These are phyloP conservation scores for Spathaspora boniae DNA, from an alignment of 805 yeast species.

Conservation along the genomic window DNA sequence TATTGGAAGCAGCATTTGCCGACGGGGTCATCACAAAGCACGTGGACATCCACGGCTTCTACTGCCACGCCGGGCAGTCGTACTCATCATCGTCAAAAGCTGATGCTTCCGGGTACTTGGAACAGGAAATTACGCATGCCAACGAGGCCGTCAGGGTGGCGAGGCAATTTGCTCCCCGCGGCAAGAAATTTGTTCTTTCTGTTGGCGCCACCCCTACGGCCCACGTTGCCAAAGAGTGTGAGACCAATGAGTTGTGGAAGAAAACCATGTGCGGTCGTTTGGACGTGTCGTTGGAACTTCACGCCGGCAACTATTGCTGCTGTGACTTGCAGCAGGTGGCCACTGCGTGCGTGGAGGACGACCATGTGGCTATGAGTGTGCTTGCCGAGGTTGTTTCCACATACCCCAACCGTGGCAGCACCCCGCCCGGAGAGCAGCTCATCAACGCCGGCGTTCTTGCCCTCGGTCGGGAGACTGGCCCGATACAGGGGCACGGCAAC, in stretches of 20 bases:
- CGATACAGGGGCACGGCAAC: constrained; percentile 59
- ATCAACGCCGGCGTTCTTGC: constrained; percentile 74
- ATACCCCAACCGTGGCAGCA: constrained; percentile 54
- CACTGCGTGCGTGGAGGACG: constrained; percentile 57
- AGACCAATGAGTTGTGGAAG: constrained; percentile 16
- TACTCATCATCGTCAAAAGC: constrained; percentile 46
- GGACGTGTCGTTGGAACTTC: constrained; percentile 56
- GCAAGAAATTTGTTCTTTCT: constrained; percentile 46
- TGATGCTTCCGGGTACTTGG: constrained; percentile 45
- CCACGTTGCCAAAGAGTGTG: constrained; percentile 46
- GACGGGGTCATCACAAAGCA: constrained; percentile 20
- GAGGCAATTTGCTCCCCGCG: constrained; percentile 27
- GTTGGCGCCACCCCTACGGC: constrained; percentile 85
- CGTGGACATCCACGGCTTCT: constrained; percentile 60
- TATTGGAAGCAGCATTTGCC: constrained; percentile 29
- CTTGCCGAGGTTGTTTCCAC: constrained; percentile 53
- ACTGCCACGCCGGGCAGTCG: constrained; percentile 79
- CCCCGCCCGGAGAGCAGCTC: constrained; percentile 55
- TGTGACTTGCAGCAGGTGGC: constrained; percentile 77
- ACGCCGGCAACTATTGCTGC: constrained; percentile 77
- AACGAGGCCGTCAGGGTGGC: constrained; percentile 49
- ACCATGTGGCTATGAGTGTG: constrained; percentile 62
- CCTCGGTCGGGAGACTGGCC: constrained; percentile 61
- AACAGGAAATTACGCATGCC: constrained; percentile 58
- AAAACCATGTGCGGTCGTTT: constrained; percentile 13